These are phyloP conservation scores for Phragmites australis DNA, from an alignment of 176 grass and related monocot genomes.

Conservation along the genomic window DNA sequence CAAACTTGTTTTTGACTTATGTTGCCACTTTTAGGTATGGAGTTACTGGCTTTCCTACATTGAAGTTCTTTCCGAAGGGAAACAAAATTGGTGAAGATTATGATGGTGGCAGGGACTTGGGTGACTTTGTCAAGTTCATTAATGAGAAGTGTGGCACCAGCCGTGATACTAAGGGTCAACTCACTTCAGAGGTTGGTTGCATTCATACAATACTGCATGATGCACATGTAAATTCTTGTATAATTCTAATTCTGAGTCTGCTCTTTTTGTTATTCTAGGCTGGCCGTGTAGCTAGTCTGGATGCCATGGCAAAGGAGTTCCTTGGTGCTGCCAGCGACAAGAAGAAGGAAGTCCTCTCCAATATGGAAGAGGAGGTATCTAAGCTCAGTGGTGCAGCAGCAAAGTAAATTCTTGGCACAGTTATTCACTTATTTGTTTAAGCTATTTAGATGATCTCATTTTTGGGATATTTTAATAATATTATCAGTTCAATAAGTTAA, in stretches of 20 bases:
- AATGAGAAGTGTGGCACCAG: constrained; percentile 79
- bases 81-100: constrained; percentile 96
- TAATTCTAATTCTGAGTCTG: not conserved
- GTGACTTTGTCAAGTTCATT: constrained; percentile 78
- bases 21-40: constrained; percentile 56
- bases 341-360: constrained; percentile 59
- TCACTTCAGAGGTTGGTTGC: constrained; percentile 62
- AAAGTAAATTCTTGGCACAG: constrained; percentile 44
- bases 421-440: not conserved
- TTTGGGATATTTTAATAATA: not conserved
- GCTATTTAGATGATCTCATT: not conserved
- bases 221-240: not conserved
- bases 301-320: constrained; percentile 77
- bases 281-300: constrained; percentile 57
- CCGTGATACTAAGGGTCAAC: constrained; percentile 76
- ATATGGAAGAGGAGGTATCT: constrained; percentile 63
- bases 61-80: constrained; percentile 91
- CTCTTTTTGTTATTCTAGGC: constrained; percentile 42
- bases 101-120: constrained; percentile 71
- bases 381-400: constrained; percentile 72
- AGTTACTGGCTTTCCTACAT: constrained; percentile 80
- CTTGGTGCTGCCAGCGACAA: constrained; percentile 58
- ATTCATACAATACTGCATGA: not conserved
- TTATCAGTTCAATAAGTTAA: not conserved
- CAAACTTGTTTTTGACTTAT: not conserved